Conservation (phyloP, 306 rosid species). For the Gastrolobium bilobum region DNA sequence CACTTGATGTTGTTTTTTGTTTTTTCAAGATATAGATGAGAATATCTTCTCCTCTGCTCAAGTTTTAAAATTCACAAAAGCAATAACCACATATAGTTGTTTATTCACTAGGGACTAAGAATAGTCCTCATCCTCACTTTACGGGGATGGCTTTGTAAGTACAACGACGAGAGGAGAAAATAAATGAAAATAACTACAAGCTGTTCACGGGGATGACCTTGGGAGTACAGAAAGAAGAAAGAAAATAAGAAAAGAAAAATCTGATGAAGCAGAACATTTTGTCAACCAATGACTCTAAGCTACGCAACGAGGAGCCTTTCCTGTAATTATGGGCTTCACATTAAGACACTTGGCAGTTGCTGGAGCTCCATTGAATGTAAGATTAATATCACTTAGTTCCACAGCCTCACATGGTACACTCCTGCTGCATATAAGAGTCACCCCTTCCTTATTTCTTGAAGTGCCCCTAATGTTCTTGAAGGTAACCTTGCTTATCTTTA, state of each 20-base stretch:
- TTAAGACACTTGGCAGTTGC: conserved; percentile 46
- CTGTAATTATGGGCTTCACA: conserved; percentile 47
- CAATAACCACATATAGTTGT: not conserved
- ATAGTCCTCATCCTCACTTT: not conserved
- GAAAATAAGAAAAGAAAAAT: not conserved
- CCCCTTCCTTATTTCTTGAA: conserved; percentile 39
- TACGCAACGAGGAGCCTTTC: conserved; percentile 46
- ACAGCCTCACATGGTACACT: conserved; percentile 57
- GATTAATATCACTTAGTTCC: conserved; percentile 41
- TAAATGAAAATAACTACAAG: not conserved
- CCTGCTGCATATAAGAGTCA: conserved; percentile 54
- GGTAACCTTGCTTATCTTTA: conserved; percentile 60
- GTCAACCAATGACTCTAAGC: not conserved
- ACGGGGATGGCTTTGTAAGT: not conserved
- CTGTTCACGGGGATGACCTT: no score
- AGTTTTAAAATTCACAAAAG: no score
- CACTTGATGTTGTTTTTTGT: no score
- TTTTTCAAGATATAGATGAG: no score
- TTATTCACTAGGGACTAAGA: not conserved
- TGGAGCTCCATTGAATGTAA: conserved; percentile 41
- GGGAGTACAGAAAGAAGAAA: no score
- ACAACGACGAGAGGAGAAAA: not conserved
- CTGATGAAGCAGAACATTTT: not conserved
- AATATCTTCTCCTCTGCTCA: no score
- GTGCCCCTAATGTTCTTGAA: conserved; percentile 59